Base-by-base conservation (phyloP, 257 asterid genomes). In the Knoxia roxburghii region DNA sequence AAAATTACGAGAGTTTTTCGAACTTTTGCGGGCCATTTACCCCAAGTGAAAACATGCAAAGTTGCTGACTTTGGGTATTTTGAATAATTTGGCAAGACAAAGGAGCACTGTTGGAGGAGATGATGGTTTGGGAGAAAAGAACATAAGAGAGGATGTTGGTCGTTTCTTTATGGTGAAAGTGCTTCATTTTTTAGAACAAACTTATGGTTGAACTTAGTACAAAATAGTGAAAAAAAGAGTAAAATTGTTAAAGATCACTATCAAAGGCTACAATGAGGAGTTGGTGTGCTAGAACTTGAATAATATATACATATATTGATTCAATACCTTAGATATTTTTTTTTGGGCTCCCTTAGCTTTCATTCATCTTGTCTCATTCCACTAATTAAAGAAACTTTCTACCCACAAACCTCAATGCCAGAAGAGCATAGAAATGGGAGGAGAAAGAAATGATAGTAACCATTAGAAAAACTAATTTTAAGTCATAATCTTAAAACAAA, bases 191-290 rank as follows among this genome's bases (percentile, higher is more conserved):
- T 27, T 20, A 43, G 48, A 43, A 43, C 2, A 6, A 12, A 4
- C 10, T 3, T 46, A 4, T 46, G 15, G 30, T 21, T 41, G 41
- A 54, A 29, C 11, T 27, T 23, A 24, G 32, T 45, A 67, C 50
- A 40, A 32, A 23, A 50, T n/a, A 26, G 40, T 61, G 65, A 64
- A 35, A 33, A 18, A 41, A 61, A 63, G 12, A 80, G 75, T 70
- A 66, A 52, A 64, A 61, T 65, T 74, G 73, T 62, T 26, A 72
- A 54, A 68, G 67, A 73, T 77, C 87, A 74, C 84, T 49, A 66
- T 81, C 89, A 75, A 39, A 64, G n/a, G 76, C 77, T 77, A 81
- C 78, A 76, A 76, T 74, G 78, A 51, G 80, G 80, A 61, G 80
- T 79, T 81, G 86, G 78, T 73, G 79, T 33, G 23, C 21, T 26